Conservation (phyloP, 2,329 filamentous ascomycete species). For the Aspergillus transmontanensis region DNA sequence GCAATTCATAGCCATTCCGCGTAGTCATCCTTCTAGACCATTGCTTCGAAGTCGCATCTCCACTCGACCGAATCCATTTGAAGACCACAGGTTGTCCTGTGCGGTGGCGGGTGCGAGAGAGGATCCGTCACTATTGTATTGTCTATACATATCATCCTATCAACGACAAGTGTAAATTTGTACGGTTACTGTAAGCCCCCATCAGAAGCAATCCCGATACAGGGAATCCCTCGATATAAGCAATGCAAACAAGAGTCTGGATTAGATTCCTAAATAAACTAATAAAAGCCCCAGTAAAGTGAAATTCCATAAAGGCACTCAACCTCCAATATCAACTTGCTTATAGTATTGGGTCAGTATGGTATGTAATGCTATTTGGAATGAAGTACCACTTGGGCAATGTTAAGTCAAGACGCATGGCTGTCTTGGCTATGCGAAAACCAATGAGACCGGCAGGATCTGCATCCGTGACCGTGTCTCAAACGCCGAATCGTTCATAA, state of each 20-base stretch:
- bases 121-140: neutral
- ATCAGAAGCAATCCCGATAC: neutral
- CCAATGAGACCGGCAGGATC: constrained; percentile 22
- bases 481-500: constrained; percentile 18
- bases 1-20: constrained; percentile 10
- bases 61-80: constrained; percentile 12
- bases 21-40: constrained; percentile 12
- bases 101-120: constrained; percentile 20
- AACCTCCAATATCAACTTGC: neutral
- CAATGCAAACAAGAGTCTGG: too few relatives aligned
- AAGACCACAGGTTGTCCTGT: constrained; percentile 18
- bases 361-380: constrained; percentile 12
- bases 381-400: constrained; percentile 3
- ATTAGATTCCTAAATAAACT: neutral
- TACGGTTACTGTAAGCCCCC: neutral
- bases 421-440: constrained; percentile 3
- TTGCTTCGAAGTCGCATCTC: constrained; percentile 10
- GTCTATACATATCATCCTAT: neutral
- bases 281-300: neutral
- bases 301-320: neutral
- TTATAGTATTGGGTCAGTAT: neutral
- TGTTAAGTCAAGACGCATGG: neutral
- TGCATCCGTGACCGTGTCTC: constrained; percentile 22
- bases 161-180: neutral
- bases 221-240: neutral